Conservation (phyloP, 139 green algal genomes). For the Chlorella sp. region DNA sequence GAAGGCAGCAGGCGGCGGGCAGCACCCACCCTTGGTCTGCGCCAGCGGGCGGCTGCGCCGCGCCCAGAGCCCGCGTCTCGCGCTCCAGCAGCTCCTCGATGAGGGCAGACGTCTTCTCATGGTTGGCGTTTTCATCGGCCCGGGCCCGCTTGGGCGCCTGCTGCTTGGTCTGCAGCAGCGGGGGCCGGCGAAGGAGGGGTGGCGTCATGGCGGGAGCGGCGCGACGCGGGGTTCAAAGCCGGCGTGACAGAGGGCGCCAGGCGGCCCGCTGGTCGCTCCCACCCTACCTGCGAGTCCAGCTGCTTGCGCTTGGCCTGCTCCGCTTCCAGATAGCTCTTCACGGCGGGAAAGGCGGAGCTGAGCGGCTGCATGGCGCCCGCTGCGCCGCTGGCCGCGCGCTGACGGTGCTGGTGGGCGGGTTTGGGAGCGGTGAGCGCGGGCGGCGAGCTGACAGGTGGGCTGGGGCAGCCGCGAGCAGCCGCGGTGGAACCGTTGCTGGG, state of each 20-base stretch:
- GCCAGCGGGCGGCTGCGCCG: background rate
- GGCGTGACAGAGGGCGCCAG: background rate
- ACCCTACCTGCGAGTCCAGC: slow-evolving; percentile 1
- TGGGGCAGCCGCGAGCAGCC: too few relatives aligned
- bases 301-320: slow-evolving; percentile 21
- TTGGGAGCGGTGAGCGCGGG: too few relatives aligned
- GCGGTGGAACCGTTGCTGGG: too few relatives aligned
- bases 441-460: too few relatives aligned
- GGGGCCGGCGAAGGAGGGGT: background rate
- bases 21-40: background rate
- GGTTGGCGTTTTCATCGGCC: slow-evolving; percentile 5
- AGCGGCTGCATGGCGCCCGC: background rate
- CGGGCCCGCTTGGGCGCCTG: background rate
- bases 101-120: background rate
- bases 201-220: background rate
- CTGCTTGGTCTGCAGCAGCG: background rate
- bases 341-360: background rate
- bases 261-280: too few relatives aligned
- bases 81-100: slow-evolving; percentile 27
- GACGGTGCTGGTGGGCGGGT: too few relatives aligned
- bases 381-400: background rate
- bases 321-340: slow-evolving; percentile 16
- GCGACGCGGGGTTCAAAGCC: background rate
- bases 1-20: too few relatives aligned
- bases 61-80: background rate